A percentile compares a stretch with the other conserved stretches of the same genome.
Conservation (phyloP, 306 rosid genomes). For the Glycine soja region DNA sequence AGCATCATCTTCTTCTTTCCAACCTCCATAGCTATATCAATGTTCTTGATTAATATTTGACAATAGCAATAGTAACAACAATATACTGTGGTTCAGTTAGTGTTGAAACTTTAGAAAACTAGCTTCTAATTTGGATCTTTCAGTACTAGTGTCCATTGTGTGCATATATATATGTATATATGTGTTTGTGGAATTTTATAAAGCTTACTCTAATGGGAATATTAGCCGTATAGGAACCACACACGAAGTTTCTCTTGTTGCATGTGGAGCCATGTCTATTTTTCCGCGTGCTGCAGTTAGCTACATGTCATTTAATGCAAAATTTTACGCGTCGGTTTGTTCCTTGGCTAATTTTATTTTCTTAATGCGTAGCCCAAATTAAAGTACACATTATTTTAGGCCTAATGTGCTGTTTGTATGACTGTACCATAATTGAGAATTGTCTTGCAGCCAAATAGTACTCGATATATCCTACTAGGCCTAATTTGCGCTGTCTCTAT, state of each 20-base stretch:
- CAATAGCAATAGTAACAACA: not conserved
- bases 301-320: constrained; percentile 45
- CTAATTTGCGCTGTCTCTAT: constrained; percentile 37
- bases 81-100: constrained; percentile 23
- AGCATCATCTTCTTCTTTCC: constrained; percentile 50
- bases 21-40: constrained; percentile 10
- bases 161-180: not conserved
- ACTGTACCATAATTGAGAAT: constrained; percentile 24
- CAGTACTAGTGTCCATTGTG: not conserved
- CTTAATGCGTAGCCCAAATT: not conserved
- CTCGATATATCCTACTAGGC: constrained; percentile 1
- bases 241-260: constrained; percentile 47
- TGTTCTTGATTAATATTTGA: not conserved
- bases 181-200: constrained; percentile 3
- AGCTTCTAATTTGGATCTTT: not conserved
- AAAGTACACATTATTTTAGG: not conserved
- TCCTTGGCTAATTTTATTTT: constrained; percentile 13
- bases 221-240: constrained; percentile 17
- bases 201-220: not conserved
- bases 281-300: constrained; percentile 33
- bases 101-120: not conserved
- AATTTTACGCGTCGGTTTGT: constrained; percentile 54
- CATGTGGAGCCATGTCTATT: constrained; percentile 39
- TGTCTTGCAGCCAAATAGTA: not conserved
- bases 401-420: constrained; percentile 48